These are phyloP conservation scores for Pilaira anomala DNA, from an alignment of 192 early-diverging fungal genomes.

Conservation along the genomic window DNA sequence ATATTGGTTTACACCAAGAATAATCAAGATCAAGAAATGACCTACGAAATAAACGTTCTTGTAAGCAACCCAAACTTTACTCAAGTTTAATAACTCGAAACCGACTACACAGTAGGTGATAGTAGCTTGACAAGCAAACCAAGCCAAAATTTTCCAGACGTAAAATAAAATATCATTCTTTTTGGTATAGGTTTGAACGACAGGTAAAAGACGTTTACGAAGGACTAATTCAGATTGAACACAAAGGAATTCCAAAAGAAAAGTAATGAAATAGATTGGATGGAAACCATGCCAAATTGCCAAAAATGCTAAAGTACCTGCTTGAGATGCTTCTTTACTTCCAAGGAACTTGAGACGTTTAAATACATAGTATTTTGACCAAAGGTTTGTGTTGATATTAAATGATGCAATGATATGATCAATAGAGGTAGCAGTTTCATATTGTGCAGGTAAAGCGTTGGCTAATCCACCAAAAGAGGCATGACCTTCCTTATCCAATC, in stretches of 20 bases:
- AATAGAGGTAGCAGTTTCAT: conserved; percentile 52
- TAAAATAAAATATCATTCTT: conserved; percentile 21
- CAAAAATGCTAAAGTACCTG: conserved; percentile 47
- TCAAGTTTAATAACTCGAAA: conserved; percentile 43
- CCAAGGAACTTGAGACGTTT: conserved; percentile 55
- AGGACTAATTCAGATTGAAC: conserved; percentile 47
- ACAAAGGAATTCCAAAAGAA: conserved; percentile 56
- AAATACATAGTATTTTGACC: conserved; percentile 61
- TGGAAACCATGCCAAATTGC: conserved; percentile 66
- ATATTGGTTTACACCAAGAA: conserved; percentile 16
- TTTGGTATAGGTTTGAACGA: conserved; percentile 34
- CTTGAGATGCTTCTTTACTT: conserved; percentile 52
- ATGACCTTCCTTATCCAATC: conserved; percentile 41
- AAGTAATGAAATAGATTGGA: conserved; percentile 55
- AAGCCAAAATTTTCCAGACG: conserved; percentile 36
- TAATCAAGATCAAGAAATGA: conserved; percentile 19
- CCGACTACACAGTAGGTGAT: conserved; percentile 48
- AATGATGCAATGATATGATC: conserved; percentile 52
- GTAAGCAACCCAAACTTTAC: conserved; percentile 26
- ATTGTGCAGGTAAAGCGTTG: conserved; percentile 41
- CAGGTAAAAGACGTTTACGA: conserved; percentile 27
- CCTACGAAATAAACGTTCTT: conserved; percentile 33
- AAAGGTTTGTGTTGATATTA: conserved; percentile 66
- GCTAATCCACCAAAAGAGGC: conserved; percentile 51
- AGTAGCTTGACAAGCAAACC: conserved; percentile 42